phyloP scores from a whole-genome alignment of 2,329 filamentous ascomycete genomes.

The Aureobasidium uvarum region DNA sequence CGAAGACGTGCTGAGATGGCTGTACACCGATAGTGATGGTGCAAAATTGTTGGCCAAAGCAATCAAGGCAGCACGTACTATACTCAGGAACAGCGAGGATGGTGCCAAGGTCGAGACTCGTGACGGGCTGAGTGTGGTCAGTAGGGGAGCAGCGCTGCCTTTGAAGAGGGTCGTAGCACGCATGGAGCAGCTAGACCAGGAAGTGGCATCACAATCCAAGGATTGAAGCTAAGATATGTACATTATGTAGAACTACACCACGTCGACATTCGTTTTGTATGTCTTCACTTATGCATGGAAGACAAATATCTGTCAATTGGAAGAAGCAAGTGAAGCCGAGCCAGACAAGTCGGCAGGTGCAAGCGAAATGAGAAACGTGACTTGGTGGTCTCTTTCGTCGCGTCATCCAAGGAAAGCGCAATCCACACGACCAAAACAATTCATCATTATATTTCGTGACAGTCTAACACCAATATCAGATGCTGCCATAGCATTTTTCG shows the following conservation, averaged over 20 bases:
- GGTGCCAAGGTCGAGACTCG: constrained; percentile 36
- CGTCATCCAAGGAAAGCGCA: constrained; percentile 20
- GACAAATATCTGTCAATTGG: background rate
- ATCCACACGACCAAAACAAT: background rate
- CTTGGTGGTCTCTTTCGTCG: constrained; percentile 11
- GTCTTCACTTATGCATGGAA: background rate
- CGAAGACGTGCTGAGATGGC: constrained; percentile 52
- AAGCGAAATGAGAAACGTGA: constrained; percentile 25
- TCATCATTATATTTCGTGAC: background rate
- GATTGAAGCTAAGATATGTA: background rate
- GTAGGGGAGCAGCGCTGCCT: constrained; percentile 45
- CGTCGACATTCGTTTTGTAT: background rate
- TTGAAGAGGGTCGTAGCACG: constrained; percentile 26
- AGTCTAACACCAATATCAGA: background rate
- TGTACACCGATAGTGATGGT: constrained; percentile 46
- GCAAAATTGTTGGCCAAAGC: constrained; percentile 46
- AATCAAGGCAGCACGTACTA: constrained; percentile 44
- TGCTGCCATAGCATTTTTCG: background rate
- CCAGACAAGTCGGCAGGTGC: background rate
- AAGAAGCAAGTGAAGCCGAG: background rate
- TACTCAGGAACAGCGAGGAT: constrained; percentile 43
- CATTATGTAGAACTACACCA: background rate
- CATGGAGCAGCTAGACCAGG: constrained; percentile 19
- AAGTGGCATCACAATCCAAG: background rate
- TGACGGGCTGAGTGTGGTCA: constrained; percentile 50